phyloP scores from a whole-genome alignment of 83 land plant genomes.

The Thuja plicata region DNA sequence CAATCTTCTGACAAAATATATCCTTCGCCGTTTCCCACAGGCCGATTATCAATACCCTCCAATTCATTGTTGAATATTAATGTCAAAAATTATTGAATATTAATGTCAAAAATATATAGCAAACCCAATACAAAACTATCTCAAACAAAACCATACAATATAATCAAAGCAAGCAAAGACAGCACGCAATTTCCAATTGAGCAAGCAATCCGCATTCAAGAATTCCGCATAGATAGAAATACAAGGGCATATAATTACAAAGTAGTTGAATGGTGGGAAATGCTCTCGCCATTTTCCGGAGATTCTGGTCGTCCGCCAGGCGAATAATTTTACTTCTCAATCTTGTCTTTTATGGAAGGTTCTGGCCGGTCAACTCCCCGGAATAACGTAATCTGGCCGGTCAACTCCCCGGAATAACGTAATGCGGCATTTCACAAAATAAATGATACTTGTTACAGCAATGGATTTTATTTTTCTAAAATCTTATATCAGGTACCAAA shows the following conservation, averaged over 20 bases:
- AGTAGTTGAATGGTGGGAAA: too few species aligned
- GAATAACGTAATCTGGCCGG: neutral
- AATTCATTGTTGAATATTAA: neutral
- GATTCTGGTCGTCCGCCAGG: neutral
- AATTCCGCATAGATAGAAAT: neutral
- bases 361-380: neutral
- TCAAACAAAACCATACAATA: too few species aligned
- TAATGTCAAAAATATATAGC: neutral
- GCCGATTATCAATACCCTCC: constrained; percentile 19
- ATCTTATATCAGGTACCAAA: too few species aligned
- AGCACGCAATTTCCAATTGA: neutral
- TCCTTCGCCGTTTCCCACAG: constrained; percentile 24
- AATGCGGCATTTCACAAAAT: neutral
- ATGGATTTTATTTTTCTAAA: too few species aligned
- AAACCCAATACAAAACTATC: neutral
- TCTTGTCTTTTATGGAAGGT: neutral
- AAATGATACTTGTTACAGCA: too few species aligned
- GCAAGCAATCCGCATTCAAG: neutral
- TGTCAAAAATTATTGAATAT: neutral
- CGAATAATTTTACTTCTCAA: neutral
- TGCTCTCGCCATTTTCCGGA: neutral
- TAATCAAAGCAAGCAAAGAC: neutral
- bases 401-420: neutral
- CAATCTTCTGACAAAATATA: constrained; percentile 15
- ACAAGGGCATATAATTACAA: too few species aligned